A percentile compares a stretch with the other conserved stretches of the same genome.
Conservation (phyloP, 805 yeast species). For the Nakazawaea sp. region DNA sequence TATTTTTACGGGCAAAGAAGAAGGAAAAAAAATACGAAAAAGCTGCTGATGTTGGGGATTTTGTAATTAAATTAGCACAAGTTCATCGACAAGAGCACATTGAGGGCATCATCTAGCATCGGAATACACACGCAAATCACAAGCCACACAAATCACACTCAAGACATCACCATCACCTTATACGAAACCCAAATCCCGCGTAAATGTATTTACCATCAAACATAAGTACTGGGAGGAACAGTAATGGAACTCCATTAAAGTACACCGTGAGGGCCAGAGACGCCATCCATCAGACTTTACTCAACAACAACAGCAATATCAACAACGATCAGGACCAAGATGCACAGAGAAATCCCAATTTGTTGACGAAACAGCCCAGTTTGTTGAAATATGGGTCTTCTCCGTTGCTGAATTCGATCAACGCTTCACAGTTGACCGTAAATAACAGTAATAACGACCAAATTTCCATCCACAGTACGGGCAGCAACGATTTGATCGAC, state of each 20-base stretch:
- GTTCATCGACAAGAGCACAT: too few relatives aligned
- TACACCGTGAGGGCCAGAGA: conserved; percentile 10
- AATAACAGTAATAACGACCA: background rate
- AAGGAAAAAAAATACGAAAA: too few relatives aligned
- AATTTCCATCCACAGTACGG: background rate
- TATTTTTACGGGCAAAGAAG: too few relatives aligned
- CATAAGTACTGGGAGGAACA: conserved; percentile 6
- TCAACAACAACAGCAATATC: conserved; percentile 1
- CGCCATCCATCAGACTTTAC: conserved; percentile 9
- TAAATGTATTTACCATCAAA: conserved; percentile 10
- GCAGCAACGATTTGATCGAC: background rate
- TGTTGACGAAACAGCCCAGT: background rate
- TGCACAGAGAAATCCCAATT: background rate
- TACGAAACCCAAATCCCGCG: too few relatives aligned
- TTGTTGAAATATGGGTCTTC: conserved; percentile 24
- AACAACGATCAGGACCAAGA: background rate
- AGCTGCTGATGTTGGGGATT: too few relatives aligned
- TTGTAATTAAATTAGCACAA: too few relatives aligned
- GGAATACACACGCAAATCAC: too few relatives aligned
- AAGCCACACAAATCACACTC: too few relatives aligned
- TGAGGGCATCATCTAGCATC: too few relatives aligned
- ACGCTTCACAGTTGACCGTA: conserved; percentile 9
- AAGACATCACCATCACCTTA: too few relatives aligned
- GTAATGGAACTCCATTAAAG: conserved; percentile 10
- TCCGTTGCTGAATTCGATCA: conserved; percentile 18